These are phyloP conservation scores for Apiospora rasikravindrae DNA, from an alignment of 2,329 filamentous ascomycete species.

Conservation along the genomic window DNA sequence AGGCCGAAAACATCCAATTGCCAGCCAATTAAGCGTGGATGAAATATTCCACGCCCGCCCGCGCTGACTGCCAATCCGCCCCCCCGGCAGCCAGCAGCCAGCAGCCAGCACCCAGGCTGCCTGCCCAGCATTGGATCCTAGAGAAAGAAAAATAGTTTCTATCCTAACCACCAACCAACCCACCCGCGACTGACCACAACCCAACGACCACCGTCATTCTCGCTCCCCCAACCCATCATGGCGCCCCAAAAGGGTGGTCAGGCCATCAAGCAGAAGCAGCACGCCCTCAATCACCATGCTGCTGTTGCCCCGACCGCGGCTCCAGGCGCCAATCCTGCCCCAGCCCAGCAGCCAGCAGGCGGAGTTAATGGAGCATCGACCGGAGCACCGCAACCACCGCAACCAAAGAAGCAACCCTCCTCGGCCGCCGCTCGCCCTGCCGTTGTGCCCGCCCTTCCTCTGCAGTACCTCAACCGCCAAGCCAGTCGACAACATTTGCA, in stretches of 20 bases:
- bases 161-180: constrained; percentile 4
- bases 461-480: constrained; percentile 37
- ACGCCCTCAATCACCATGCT: constrained; percentile 30
- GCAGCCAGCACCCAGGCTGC: background rate
- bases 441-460: constrained; percentile 39
- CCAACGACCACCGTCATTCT: constrained; percentile 4
- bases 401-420: constrained; percentile 2
- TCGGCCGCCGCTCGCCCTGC: constrained; percentile 28
- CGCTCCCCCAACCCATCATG: constrained; percentile 31
- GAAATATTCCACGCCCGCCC: constrained; percentile 13
- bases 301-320: constrained; percentile 32
- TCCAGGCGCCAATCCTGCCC: constrained; percentile 21
- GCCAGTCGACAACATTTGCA: constrained; percentile 22
- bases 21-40: constrained; percentile 3
- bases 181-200: constrained; percentile 13
- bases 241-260: constrained; percentile 34
- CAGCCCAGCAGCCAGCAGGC: background rate
- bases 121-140: background rate
- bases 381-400: constrained; percentile 18
- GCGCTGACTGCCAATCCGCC: background rate
- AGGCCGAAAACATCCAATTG: constrained; percentile 8
- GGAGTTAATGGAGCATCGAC: constrained; percentile 20
- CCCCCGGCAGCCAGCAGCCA: no score
- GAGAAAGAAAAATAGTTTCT: constrained; percentile 10
- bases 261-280: constrained; percentile 24